Base-by-base conservation (phyloP, 371 early-diverging fungal species). In the Blakeslea trispora region DNA sequence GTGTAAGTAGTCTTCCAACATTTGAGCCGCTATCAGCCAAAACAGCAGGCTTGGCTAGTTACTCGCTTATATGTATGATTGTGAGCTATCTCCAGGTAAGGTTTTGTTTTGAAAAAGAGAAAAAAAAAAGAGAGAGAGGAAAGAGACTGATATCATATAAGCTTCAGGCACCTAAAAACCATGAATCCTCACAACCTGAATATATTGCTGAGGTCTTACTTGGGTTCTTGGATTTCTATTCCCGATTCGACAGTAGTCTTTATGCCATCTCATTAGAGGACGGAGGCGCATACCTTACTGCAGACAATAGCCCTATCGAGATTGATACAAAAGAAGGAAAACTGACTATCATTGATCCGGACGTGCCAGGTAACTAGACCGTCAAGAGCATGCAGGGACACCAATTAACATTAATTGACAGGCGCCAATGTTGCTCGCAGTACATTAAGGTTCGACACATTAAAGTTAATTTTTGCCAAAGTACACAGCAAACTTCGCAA, bases 61-160 rank as follows among this genome's bases (percentile, higher is more conserved):
- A 52, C 45, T 48, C 62, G 0, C n/a, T 69, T 4, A 55, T 69
- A 14, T 69, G 69, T 34, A 47, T 69, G 13, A 64, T 69, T 42
- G 69, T 68, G 17, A 57, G 51, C 19, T 68, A 45, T 55, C 46
- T 68, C 24, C 60, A 68, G 61, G 66, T 65, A 56, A 47, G 17
- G n/a, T 43, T 35, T 31, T n/a, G n/a, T n/a, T n/a, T n/a, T n/a
- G n/a, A n/a, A n/a, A n/a, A n/a, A n/a, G n/a, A n/a, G n/a, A n/a
- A n/a, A n/a, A n/a, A n/a, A n/a, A n/a, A n/a, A n/a, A n/a, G n/a
- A n/a, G n/a, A n/a, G n/a, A n/a, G n/a, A n/a, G n/a, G n/a, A n/a
- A n/a, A n/a, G n/a, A n/a, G n/a, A 19, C 49, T 37, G 7, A 37
- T 9, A 2, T 37, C 2, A 14, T 37, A 3, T 37, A 13, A 63